Evolutionary conservation across 2,329 filamentous ascomycete genomes (phyloP).

Genomic region (Chrysoporthe austroafricana): DNA sequence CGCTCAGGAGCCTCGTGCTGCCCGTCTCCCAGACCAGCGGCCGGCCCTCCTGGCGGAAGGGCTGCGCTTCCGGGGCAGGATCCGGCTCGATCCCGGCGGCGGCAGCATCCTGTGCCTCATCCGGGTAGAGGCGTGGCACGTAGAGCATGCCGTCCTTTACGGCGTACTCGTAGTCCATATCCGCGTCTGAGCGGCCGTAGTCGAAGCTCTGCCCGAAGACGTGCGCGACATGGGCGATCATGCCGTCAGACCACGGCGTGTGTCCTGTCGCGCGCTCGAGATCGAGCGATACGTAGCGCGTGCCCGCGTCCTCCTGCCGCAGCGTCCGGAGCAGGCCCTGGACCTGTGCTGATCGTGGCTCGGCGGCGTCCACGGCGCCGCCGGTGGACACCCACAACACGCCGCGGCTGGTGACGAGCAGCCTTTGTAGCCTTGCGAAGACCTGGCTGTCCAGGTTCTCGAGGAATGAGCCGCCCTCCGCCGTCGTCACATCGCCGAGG

Average conservation of each 20-base stretch:
- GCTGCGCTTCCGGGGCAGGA: slow-evolving; percentile 16
- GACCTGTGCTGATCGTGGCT: no score
- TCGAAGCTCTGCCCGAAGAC: slow-evolving; percentile 30
- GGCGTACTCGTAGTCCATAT: slow-evolving; percentile 31
- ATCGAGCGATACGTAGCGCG: slow-evolving; percentile 30
- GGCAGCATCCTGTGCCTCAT: background rate
- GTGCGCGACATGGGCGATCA: slow-evolving; percentile 26
- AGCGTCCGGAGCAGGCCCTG: slow-evolving; percentile 29
- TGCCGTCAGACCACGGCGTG: slow-evolving; percentile 26
- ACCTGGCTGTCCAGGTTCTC: no score
- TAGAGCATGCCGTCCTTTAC: slow-evolving; percentile 28
- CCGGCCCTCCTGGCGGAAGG: slow-evolving; percentile 24
- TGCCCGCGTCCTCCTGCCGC: slow-evolving; percentile 26
- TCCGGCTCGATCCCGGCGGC: slow-evolving; percentile 11
- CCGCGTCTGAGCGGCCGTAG: background rate
- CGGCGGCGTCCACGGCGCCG: no score
- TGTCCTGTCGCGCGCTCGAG: slow-evolving; percentile 16
- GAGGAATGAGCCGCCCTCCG: no score
- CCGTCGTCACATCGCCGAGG: no score
- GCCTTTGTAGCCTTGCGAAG: no score
- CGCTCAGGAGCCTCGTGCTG: background rate
- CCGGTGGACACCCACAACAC: no score
- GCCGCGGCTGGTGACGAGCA: no score
- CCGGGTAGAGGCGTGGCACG: slow-evolving; percentile 26
- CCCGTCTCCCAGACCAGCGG: slow-evolving; percentile 27